Evolutionary conservation across 1,139 yeast genomes (phyloP), one percentile per base, ranked within the genome.

Genomic region (Pneumocystis jirovecii): DNA sequence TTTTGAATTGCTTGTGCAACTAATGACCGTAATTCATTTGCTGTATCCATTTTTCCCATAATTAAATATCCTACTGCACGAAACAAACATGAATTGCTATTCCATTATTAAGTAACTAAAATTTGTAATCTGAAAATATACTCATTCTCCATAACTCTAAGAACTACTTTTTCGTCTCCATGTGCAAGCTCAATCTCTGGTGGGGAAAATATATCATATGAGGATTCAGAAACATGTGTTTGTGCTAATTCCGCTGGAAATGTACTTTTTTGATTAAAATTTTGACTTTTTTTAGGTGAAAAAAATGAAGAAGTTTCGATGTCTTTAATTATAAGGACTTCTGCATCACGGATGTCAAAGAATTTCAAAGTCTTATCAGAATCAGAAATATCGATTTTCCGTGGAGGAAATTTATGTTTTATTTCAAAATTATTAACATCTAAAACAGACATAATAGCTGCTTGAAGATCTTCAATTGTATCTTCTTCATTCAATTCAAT

Each of bases 61-160:
- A 82, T 73, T 15, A 84, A 82, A 71, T 84, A 85, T 1, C 84
- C 79, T 0, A 87, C 78, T 0, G 95, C 82, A 69, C 87, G 83
- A 76, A 87, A 87, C 70, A 88, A 76, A 72, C 96, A 87, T 10
- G 95, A 86, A 72, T 87, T 87, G 73, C 88, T 95, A 71, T 87
- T 91, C 0, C 88, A 87, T 67, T 86, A 84, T 65, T 83, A 82
- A 56, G 89, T 79, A 19, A 86, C 77, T 15, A 80, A 77, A 34
- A 83, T 71, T 67, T 75, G 76, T 3, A 71, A 69, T 5, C 61
- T 61, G 1, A 19, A 44, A 10, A 37, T 37, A 40, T 61, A 66
- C 61, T 37, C 64, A 45, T 17, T 63, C 64, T 62, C 59, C 42
- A 37, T 63, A 12, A 40, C 37, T 5, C 37, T 42, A n/a, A 56